Base-by-base conservation (phyloP, 805 yeast genomes). In the Kodamaea jinghongensis region DNA sequence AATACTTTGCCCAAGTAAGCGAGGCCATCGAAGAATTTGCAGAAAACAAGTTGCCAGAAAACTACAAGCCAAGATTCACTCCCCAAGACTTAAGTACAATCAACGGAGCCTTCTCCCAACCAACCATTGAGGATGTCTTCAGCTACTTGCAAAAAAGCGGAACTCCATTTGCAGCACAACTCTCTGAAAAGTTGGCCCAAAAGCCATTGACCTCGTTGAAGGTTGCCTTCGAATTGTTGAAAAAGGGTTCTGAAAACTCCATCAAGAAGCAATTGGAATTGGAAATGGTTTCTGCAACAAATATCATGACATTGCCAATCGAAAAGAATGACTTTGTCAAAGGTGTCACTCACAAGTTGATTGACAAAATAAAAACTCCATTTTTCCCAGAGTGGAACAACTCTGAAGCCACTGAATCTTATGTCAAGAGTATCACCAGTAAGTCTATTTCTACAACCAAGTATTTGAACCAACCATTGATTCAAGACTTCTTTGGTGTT, bases 151-250 rank as follows among this genome's bases (percentile, higher is more conserved):
- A 63, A 31, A 59, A 63, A 17, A 79, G 78, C 42, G 81, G 80
- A 12, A 70, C 83, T 7, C 76, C 71, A 34, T 91, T 91, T 65
- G 90, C 96, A 6, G 46, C 58, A 20, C 56, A 70, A 39, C 79
- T 86, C 1, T 64, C 74, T 40, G 71, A 70, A 31, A 79, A 75
- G 16, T 68, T 91, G 46, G 61, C 67, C 34, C 63, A 73, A 35
- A 86, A 89, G 60, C 86, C 96, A 4, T 85, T 86, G 32, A 71
- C 86, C n/a, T 83, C 95, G 13, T 67, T 88, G 49, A 80, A 83
- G 55, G 79, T 89, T 29, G 79, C 86, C 2, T 73, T 81, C 48
- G 83, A 79, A 43, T 70, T 86, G 46, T 67, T 89, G 59, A 77
- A 83, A 52, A 69, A 74, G 44, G 86, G 88, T 38, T 57, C 74